These are phyloP conservation scores for Salvia miltiorrhiza DNA, from an alignment of 257 asterid genomes.

Conservation along the genomic window DNA sequence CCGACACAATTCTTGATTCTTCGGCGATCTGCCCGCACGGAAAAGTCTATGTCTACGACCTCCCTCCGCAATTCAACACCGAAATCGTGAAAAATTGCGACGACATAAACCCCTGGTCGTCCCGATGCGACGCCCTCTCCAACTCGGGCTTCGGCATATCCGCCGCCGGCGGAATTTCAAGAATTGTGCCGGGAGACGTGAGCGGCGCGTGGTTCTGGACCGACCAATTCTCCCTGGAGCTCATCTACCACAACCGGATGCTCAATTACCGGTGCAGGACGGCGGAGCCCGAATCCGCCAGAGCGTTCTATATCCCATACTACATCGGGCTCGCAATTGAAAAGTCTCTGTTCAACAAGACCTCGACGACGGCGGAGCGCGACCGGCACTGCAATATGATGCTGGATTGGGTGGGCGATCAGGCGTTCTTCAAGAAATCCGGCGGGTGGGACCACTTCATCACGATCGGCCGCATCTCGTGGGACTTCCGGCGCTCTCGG, in stretches of 20 bases:
- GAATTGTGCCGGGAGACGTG: slow-evolving; percentile 36
- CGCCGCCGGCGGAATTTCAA: slow-evolving; percentile 29
- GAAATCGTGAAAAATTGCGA: slow-evolving; percentile 48
- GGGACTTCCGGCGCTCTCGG: slow-evolving; percentile 76
- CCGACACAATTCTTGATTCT: background rate
- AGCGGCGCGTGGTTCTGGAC: slow-evolving; percentile 67
- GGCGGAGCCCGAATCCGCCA: slow-evolving; percentile 46
- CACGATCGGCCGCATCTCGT: slow-evolving; percentile 62
- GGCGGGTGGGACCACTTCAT: slow-evolving; percentile 74
- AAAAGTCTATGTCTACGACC: slow-evolving; percentile 44
- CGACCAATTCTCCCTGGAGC: slow-evolving; percentile 64
- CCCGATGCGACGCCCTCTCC: slow-evolving; percentile 64
- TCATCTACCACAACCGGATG: slow-evolving; percentile 60
- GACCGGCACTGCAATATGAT: slow-evolving; percentile 53
- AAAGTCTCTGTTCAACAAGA: slow-evolving; percentile 34
- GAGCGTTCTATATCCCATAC: slow-evolving; percentile 70
- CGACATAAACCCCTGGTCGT: slow-evolving; percentile 53
- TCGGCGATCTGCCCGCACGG: slow-evolving; percentile 46
- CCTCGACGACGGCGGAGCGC: slow-evolving; percentile 47
- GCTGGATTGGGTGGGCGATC: slow-evolving; percentile 57
- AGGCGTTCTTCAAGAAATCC: slow-evolving; percentile 39
- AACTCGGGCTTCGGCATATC: slow-evolving; percentile 64
- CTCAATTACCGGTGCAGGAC: slow-evolving; percentile 52
- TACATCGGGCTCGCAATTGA: slow-evolving; percentile 80
- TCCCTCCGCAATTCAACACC: slow-evolving; percentile 50